Percentiles rank a stretch among this genome's conserved stretches.
Conservation (phyloP, 495 filamentous ascomycete genomes). For the Hyphodiscus hymeniophilus region DNA sequence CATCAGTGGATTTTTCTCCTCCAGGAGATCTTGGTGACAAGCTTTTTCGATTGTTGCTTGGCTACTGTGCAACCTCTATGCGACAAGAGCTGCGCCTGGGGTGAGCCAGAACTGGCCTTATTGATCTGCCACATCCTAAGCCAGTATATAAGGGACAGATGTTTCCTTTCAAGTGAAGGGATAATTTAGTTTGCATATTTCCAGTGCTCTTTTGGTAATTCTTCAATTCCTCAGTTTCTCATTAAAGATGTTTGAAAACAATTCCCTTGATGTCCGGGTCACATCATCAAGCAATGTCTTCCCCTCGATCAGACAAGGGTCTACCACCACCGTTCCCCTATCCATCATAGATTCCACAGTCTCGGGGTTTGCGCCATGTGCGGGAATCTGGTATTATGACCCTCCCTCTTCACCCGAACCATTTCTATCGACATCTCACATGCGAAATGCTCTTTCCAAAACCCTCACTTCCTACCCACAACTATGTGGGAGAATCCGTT, state of each 20-base stretch:
- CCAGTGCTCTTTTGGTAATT: neutral
- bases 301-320: slow-evolving; percentile 1
- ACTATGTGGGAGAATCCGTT: slow-evolving; percentile 27
- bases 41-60: too few species aligned
- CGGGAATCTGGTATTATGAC: slow-evolving; percentile 33
- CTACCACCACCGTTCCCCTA: slow-evolving; percentile 16
- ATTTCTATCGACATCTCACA: slow-evolving; percentile 17
- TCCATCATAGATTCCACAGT: slow-evolving; percentile 32
- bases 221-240: too few species aligned
- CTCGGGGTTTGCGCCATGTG: slow-evolving; percentile 25
- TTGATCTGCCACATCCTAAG: too few species aligned
- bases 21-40: too few species aligned
- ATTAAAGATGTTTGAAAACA: slow-evolving; percentile 1
- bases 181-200: neutral
- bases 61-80: too few species aligned
- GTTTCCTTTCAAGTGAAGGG: neutral
- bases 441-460: slow-evolving; percentile 26
- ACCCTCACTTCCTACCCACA: slow-evolving; percentile 32
- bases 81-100: too few species aligned
- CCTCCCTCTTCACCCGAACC: slow-evolving; percentile 16
- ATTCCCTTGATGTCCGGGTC: slow-evolving; percentile 13
- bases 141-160: neutral
- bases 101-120: too few species aligned
- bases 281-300: slow-evolving; percentile 7
- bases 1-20: too few species aligned